Conservation (phyloP, 1,139 yeast genomes). For the Suzukiozyma palmioleophila region DNA sequence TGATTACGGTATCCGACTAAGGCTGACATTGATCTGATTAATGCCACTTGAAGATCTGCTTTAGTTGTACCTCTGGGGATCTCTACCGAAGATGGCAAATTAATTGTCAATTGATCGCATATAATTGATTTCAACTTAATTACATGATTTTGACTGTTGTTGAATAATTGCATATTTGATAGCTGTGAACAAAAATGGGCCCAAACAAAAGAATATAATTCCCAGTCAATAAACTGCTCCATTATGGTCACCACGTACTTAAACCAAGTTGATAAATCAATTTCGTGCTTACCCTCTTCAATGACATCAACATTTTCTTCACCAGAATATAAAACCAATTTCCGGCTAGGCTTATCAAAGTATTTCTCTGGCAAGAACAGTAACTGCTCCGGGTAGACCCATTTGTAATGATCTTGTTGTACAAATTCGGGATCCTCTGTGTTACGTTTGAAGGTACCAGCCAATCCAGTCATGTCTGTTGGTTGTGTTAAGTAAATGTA, state of each 20-base stretch:
- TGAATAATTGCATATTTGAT: slow-evolving; percentile 56
- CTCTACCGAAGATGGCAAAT: slow-evolving; percentile 40
- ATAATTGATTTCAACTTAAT: slow-evolving; percentile 43
- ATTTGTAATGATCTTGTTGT: slow-evolving; percentile 19
- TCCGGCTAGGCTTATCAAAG: slow-evolving; percentile 28
- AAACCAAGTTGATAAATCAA: slow-evolving; percentile 54
- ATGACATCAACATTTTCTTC: slow-evolving; percentile 9
- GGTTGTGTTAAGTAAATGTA: slow-evolving; percentile 51
- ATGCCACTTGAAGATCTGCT: slow-evolving; percentile 64
- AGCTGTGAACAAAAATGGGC: slow-evolving; percentile 73
- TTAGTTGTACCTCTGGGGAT: slow-evolving; percentile 46
- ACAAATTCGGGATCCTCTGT: slow-evolving; percentile 20
- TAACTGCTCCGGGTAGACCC: slow-evolving; percentile 62
- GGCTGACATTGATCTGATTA: slow-evolving; percentile 62
- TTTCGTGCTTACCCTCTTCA: slow-evolving; percentile 13
- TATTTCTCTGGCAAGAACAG: slow-evolving; percentile 43
- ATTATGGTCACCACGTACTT: slow-evolving; percentile 46
- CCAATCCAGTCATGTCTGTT: slow-evolving; percentile 61
- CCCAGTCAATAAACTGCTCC: slow-evolving; percentile 64
- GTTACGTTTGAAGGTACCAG: slow-evolving; percentile 55
- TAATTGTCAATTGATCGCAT: slow-evolving; percentile 58
- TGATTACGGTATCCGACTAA: slow-evolving; percentile 61
- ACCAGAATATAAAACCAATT: slow-evolving; percentile 12
- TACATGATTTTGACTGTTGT: slow-evolving; percentile 41
- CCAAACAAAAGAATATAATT: slow-evolving; percentile 60